Evolutionary conservation across 2,329 filamentous ascomycete species (phyloP), one percentile per base, ranked within the genome.

Genomic region (Penicillium occitanis): DNA sequence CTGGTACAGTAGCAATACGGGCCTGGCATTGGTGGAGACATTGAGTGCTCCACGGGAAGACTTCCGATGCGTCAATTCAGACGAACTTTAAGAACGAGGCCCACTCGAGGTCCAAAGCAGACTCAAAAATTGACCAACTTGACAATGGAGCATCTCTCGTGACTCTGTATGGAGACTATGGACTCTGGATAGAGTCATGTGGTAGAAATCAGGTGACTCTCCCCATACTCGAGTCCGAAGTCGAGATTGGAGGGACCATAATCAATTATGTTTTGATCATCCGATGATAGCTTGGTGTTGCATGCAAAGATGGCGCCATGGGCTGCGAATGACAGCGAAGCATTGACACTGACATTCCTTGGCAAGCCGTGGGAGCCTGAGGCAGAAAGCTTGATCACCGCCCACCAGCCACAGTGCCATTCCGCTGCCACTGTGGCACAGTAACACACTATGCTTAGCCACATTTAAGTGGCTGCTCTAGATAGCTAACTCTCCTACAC

Each of bases 1-100:
- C 46, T 51, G 25, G 30, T 35, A 55, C 51, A 33, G 17, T 10
- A 57, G 30, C 14, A 28, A 17, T 25, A 40, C 19, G 2, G n/a
- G 11, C 17, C 35, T 14, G 35, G 40, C 5, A 60, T 60, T 60
- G 57, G 57, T 46, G 57, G 57, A 60, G 57, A 44, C 37, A 5
- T 1, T 40, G 13, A 22, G n/a, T 44, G 33, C 53, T 63, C 25
- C 35, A 57, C 25, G 48, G 48, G 22, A 63, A 63, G 40, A 44
- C 50, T 33, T 53, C 48, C 50, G 46, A 63, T 63, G 50, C 22
- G 53, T 13, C 53, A 33, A 33, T 22, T 33, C 6, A 53, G 33
- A 42, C 25, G 46, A 42, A 35, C 35, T 22, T 17, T 37, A 40
- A 55, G 33, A 40, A 8, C 6, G n/a, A 57, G 53, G 46, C 22